Evolutionary conservation across 176 grass and related monocot genomes (phyloP).

Genomic region (Eragrostis curvula): DNA sequence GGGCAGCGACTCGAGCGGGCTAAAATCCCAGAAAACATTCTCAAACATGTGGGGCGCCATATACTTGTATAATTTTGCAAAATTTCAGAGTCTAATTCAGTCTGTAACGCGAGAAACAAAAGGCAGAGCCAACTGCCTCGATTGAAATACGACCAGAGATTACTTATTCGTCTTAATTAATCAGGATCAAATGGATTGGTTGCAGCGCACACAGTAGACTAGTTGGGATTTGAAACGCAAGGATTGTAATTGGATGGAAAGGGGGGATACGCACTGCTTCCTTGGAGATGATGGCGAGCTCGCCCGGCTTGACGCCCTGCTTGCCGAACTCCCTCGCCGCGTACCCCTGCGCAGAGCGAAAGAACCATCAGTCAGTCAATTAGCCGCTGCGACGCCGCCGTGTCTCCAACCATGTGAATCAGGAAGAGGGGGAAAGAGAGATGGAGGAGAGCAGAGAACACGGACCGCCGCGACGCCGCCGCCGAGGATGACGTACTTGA

Average conservation of each 20-base stretch:
- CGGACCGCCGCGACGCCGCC: conserved; percentile 86
- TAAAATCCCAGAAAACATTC: too few species aligned
- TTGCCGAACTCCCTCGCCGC: conserved; percentile 84
- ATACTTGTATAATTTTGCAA: too few species aligned
- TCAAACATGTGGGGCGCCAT: too few species aligned
- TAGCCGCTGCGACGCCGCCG: too few species aligned
- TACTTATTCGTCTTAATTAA: neutral
- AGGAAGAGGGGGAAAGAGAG: neutral
- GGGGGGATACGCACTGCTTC: conserved; percentile 52
- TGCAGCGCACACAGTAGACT: too few species aligned
- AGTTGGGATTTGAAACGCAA: neutral
- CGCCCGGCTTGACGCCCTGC: conserved; percentile 77
- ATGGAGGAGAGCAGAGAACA: neutral
- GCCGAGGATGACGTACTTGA: conserved; percentile 90
- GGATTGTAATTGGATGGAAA: neutral
- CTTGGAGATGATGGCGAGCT: conserved; percentile 96
- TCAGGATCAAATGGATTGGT: neutral
- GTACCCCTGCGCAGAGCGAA: conserved; percentile 58
- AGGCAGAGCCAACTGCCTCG: too few species aligned
- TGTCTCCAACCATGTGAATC: too few species aligned
- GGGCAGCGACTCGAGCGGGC: too few species aligned
- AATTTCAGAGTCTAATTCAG: neutral
- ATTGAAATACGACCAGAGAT: neutral
- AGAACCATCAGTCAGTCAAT: neutral
- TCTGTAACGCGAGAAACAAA: neutral